Evolutionary conservation across 1,284 basidiomycete genomes (phyloP).

Genomic region (Laetiporus sulphureus): DNA sequence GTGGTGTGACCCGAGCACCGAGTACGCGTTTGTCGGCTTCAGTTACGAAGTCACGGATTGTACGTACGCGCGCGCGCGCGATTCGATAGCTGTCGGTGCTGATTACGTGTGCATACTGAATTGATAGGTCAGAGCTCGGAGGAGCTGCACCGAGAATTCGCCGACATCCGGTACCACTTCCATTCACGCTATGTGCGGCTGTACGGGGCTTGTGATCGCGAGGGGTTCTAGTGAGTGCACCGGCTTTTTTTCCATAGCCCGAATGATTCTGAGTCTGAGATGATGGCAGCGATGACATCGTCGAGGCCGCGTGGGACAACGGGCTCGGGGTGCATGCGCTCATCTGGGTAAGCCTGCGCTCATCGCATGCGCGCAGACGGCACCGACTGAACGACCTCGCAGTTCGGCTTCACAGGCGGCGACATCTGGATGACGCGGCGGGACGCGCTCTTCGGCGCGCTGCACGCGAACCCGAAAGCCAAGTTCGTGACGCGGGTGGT

Average conservation of each 20-base stretch:
- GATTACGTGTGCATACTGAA: neutral
- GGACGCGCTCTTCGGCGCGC: conserved; percentile 45
- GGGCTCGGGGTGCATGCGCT: conserved; percentile 67
- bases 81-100: neutral
- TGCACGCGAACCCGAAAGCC: conserved; percentile 58
- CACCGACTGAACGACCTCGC: neutral
- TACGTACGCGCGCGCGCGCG: conserved; percentile 8
- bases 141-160: conserved; percentile 53
- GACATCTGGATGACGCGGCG: conserved; percentile 51
- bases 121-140: conserved; percentile 25
- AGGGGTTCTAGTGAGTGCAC: conserved; percentile 55
- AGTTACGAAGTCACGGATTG: conserved; percentile 57
- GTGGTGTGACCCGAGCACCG: conserved; percentile 59
- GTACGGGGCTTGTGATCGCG: conserved; percentile 59
- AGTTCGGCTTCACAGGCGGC: conserved; percentile 59
- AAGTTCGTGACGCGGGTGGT: conserved; percentile 61
- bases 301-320: conserved; percentile 67
- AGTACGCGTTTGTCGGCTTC: conserved; percentile 70
- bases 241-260: neutral
- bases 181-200: conserved; percentile 65
- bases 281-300: conserved; percentile 48
- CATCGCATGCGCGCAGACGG: neutral
- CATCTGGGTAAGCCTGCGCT: conserved; percentile 50
- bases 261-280: neutral
- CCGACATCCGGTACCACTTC: conserved; percentile 53